Conservation (phyloP, 805 yeast genomes). For the Candida hungchunana region DNA sequence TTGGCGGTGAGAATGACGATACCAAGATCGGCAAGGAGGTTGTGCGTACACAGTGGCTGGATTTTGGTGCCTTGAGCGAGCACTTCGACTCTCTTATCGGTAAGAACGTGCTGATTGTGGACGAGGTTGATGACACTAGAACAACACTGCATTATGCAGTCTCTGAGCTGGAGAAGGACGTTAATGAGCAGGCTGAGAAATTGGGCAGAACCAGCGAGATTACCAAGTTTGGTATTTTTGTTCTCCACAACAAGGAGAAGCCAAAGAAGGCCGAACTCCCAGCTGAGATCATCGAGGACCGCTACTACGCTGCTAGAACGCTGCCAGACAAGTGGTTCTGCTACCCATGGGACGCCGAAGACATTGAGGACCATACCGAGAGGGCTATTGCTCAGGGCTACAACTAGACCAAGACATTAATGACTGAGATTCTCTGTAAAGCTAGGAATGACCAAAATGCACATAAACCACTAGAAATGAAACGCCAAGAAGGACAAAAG, state of each 20-base stretch:
- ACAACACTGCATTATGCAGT: conserved; percentile 80
- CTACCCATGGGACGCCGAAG: conserved; percentile 86
- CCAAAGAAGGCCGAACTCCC: conserved; percentile 72
- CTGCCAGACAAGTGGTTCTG: conserved; percentile 82
- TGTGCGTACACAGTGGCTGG: conserved; percentile 56
- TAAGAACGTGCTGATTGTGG: conserved; percentile 69
- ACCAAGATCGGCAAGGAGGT: conserved; percentile 69
- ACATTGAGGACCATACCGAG: conserved; percentile 73
- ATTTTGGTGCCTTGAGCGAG: conserved; percentile 64
- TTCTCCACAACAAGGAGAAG: conserved; percentile 71
- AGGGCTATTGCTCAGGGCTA: conserved; percentile 65
- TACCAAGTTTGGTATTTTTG: conserved; percentile 72
- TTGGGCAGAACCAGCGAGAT: conserved; percentile 40
- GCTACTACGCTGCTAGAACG: conserved; percentile 69
- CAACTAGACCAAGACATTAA: no score
- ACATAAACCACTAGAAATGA: no score
- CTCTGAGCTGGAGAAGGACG: conserved; percentile 69
- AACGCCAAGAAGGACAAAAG: no score
- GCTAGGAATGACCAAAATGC: no score
- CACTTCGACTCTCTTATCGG: conserved; percentile 69
- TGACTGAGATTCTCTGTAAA: no score
- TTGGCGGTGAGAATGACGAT: conserved; percentile 41
- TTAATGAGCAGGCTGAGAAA: conserved; percentile 53
- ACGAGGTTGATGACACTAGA: conserved; percentile 85
- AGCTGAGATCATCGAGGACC: conserved; percentile 51